A percentile compares a stretch with the other conserved stretches of the same genome.
Evolutionary conservation across 768 basidiomycete species (phyloP).

Genomic region (Lactarius sp.): DNA sequence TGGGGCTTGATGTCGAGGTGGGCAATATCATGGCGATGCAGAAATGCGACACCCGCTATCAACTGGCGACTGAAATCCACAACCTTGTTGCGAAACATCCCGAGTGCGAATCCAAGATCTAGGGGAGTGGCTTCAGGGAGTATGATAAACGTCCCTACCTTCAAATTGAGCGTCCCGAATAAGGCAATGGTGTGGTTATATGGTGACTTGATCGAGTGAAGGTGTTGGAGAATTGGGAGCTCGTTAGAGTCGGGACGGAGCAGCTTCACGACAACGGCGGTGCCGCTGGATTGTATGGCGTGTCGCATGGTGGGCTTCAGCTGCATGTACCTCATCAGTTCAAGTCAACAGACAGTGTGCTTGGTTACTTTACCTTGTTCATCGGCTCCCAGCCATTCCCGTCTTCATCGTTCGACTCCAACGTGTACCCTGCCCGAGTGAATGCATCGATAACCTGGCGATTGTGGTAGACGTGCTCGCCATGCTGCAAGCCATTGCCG

Average conservation of each 20-base stretch:
- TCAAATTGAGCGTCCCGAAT: not conserved
- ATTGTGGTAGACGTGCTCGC: not conserved
- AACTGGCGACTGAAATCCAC: too few species aligned
- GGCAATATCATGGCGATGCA: not conserved
- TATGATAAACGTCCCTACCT: not conserved
- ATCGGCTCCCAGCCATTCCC: not conserved
- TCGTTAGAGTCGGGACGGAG: too few species aligned
- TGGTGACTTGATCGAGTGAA: not conserved
- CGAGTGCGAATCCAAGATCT: not conserved
- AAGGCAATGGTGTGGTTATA: not conserved
- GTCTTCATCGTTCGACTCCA: not conserved
- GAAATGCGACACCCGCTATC: not conserved
- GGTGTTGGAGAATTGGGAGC: too few species aligned
- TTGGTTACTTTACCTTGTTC: not conserved
- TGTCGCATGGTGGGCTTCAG: too few species aligned
- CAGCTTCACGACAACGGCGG: too few species aligned
- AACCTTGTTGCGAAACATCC: not conserved
- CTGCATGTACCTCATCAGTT: too few species aligned
- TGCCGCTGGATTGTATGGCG: too few species aligned
- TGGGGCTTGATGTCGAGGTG: too few species aligned
- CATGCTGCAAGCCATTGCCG: not conserved
- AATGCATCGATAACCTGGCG: not conserved
- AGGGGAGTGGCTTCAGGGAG: not conserved
- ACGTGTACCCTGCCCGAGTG: not conserved
- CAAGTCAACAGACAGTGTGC: not conserved